These are phyloP conservation scores for Smallanthus sonchifolius DNA, from an alignment of 129 eudicot genomes.

Conservation along the genomic window DNA sequence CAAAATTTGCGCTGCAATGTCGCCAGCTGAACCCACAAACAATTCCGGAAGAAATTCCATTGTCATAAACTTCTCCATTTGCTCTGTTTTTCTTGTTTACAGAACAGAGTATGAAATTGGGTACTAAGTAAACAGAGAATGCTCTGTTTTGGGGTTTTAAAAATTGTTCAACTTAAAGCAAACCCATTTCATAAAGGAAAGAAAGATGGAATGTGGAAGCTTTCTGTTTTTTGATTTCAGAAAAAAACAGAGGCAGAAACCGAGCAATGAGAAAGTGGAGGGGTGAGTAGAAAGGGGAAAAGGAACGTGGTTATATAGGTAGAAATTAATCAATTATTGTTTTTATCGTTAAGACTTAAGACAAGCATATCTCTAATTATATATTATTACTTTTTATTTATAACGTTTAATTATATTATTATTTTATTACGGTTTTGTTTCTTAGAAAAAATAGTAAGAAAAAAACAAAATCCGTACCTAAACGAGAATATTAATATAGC, in stretches of 20 bases:
- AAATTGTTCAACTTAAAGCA: background rate
- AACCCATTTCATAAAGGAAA: background rate
- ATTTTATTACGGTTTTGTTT: too few species aligned
- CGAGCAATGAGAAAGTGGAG: background rate
- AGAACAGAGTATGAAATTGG: background rate
- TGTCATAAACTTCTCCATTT: background rate
- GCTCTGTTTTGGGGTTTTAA: background rate
- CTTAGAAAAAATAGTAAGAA: too few species aligned
- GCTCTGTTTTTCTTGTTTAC: background rate
- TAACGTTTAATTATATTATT: too few species aligned
- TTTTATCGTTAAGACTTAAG: background rate
- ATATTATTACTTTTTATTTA: background rate
- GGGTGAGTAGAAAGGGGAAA: background rate
- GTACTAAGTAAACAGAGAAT: background rate
- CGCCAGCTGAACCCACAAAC: constrained; percentile 36
- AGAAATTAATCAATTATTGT: background rate
- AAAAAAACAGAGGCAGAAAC: background rate
- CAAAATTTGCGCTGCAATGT: constrained; percentile 18
- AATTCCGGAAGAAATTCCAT: constrained; percentile 24
- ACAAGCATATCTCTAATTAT: background rate
- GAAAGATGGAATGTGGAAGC: background rate
- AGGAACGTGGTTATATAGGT: background rate
- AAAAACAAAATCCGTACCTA: too few species aligned
- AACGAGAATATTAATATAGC: too few species aligned
- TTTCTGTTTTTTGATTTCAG: background rate